Percentiles rank a stretch among this genome's conserved stretches.
Evolutionary conservation across 345 rosid species (phyloP).

Genomic region (Dipteronia sinensis): DNA sequence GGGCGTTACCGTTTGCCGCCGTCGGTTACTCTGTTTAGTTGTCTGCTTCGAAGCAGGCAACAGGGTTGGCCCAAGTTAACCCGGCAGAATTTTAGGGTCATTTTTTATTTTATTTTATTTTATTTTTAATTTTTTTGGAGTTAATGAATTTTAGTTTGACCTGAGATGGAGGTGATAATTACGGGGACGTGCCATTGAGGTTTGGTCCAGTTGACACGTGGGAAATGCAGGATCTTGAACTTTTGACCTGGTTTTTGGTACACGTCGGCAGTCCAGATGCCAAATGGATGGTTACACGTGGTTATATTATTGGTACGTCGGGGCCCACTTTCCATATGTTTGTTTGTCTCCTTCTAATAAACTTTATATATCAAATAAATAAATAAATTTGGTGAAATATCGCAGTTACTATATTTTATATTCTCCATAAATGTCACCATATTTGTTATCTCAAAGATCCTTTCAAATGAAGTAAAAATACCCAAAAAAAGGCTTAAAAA

Average conservation of each 20-base stretch:
- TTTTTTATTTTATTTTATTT: background rate
- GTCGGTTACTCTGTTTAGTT: slow-evolving; percentile 51
- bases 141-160: slow-evolving; percentile 23
- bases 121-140: background rate
- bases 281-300: slow-evolving; percentile 33
- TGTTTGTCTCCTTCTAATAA: background rate
- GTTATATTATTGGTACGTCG: background rate
- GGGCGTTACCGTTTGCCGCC: slow-evolving; percentile 44
- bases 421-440: too few species aligned
- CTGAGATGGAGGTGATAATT: background rate
- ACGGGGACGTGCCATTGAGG: slow-evolving; percentile 28
- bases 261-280: slow-evolving; percentile 29
- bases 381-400: too few species aligned
- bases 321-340: slow-evolving; percentile 11
- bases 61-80: slow-evolving; percentile 55
- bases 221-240: slow-evolving; percentile 19
- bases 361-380: too few species aligned
- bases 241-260: slow-evolving; percentile 10
- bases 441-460: too few species aligned
- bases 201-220: slow-evolving; percentile 33
- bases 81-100: slow-evolving; percentile 49
- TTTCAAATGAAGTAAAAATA: too few species aligned
- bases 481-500: too few species aligned
- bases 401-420: too few species aligned
- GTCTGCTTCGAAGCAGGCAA: slow-evolving; percentile 74